These are phyloP conservation scores for Favolaschia claudopus DNA, from an alignment of 768 basidiomycete genomes.

Conservation along the genomic window DNA sequence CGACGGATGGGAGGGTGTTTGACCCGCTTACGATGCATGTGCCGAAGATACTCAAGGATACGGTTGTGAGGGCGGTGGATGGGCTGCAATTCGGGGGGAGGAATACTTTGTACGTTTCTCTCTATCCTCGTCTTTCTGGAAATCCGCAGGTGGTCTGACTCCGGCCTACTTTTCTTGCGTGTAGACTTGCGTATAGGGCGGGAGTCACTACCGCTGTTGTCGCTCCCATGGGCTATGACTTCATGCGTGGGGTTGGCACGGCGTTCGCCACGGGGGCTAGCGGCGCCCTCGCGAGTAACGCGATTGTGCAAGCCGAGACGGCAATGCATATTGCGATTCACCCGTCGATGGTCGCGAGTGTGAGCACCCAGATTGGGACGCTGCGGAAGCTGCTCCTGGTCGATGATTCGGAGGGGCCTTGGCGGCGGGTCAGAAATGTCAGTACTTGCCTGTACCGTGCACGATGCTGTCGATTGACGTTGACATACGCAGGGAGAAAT, in stretches of 20 bases:
- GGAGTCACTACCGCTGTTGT: slow-evolving; percentile 77
- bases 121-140: slow-evolving; percentile 27
- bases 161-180: slow-evolving; percentile 41
- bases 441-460: slow-evolving; percentile 5
- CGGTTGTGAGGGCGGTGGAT: slow-evolving; percentile 68
- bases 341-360: slow-evolving; percentile 56
- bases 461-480: background rate
- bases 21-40: slow-evolving; percentile 51
- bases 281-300: slow-evolving; percentile 65
- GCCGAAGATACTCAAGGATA: slow-evolving; percentile 44
- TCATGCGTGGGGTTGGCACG: slow-evolving; percentile 68
- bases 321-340: slow-evolving; percentile 73
- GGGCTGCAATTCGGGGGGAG: slow-evolving; percentile 63
- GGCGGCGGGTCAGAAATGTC: slow-evolving; percentile 49
- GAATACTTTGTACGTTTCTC: slow-evolving; percentile 52
- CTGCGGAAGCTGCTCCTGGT: slow-evolving; percentile 70
- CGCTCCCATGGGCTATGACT: slow-evolving; percentile 61
- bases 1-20: slow-evolving; percentile 68
- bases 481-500: slow-evolving; percentile 67
- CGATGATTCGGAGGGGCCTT: slow-evolving; percentile 34
- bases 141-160: background rate
- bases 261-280: slow-evolving; percentile 66
- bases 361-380: slow-evolving; percentile 81
- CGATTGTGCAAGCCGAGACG: slow-evolving; percentile 67
- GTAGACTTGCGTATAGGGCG: slow-evolving; percentile 68